Evolutionary conservation across 73 alveolate genomes (phyloP), one percentile per base, ranked within the genome.

Genomic region (Paramecium primaurelia): DNA sequence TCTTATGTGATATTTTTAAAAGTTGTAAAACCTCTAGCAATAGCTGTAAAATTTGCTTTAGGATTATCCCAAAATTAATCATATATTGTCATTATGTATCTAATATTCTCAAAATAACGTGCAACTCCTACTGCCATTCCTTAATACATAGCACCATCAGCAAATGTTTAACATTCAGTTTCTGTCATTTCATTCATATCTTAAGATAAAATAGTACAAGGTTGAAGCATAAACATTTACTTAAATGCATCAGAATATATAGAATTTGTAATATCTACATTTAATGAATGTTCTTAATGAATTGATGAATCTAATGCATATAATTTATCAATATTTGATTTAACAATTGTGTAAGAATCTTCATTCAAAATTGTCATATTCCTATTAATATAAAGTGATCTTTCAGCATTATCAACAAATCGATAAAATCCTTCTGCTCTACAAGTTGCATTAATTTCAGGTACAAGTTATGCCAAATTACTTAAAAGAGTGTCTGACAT

Each of bases 61-160:
- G 94, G 4, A 25, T 28, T 30, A 32, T 85, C 51, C 47, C 58
- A 59, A 20, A 89, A 58, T 36, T 64, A 30, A 49, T 89, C 85
- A 89, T 64, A 89, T 5, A 89, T 89, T 14, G 92, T 89, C 71
- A 71, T 71, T 16, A 89, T 71, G 20, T 69, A 89, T 89, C 94
- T 71, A 1, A 89, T n/a, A 71, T 89, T 89, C 34, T 89, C 94
- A 20, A 89, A 89, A 71, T 89, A 89, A 3, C 94, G 59, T 2
- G 94, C 88, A 26, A 89, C 25, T 71, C 92, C 94, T 11, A 89
- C 94, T 14, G 94, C 94, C 94, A 89, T 89, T 45, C 94, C 94
- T 89, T 89, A 47, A 89, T 59, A 69, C 59, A 89, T 83, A 8
- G 94, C 77, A 25, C 88, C 88, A 18, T 89, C 94, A 38, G 94